Percentiles rank a stretch among this genome's conserved stretches.
Evolutionary conservation across 192 early-diverging fungal genomes (phyloP).

Genomic region (Coemansia sp.): DNA sequence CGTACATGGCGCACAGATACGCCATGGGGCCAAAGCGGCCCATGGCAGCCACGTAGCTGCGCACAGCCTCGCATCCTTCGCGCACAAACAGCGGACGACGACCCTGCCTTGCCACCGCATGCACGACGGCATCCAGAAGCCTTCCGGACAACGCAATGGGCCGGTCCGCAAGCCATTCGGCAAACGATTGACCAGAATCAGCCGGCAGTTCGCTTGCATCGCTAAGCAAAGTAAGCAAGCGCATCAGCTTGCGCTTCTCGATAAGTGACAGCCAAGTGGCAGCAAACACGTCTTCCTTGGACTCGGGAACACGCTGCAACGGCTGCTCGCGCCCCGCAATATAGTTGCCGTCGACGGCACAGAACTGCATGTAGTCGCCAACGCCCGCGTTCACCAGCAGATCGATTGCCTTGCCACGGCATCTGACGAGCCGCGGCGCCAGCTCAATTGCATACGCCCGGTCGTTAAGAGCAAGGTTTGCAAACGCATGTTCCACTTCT

Average conservation of each 20-base stretch:
- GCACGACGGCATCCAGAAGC: constrained; percentile 65
- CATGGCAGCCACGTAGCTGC: constrained; percentile 72
- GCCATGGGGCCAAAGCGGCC: constrained; percentile 85
- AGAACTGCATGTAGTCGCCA: constrained; percentile 88
- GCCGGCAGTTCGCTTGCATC: background rate
- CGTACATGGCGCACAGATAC: constrained; percentile 83
- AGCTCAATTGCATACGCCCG: constrained; percentile 43
- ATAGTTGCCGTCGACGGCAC: constrained; percentile 72
- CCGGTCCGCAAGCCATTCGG: constrained; percentile 53
- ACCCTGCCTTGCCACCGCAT: constrained; percentile 60
- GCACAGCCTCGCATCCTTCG: constrained; percentile 70
- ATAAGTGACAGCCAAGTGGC: constrained; percentile 71
- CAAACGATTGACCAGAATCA: constrained; percentile 45
- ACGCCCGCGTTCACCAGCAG: constrained; percentile 75
- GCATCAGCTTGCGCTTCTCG: constrained; percentile 93
- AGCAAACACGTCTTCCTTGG: constrained; percentile 92
- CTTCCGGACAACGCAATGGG: constrained; percentile 64
- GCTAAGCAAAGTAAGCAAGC: constrained; percentile 70
- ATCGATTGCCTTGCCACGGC: constrained; percentile 73
- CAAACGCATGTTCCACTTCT: constrained; percentile 5
- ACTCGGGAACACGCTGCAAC: constrained; percentile 72
- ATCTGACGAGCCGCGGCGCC: constrained; percentile 64
- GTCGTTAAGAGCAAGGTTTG: constrained; percentile 13
- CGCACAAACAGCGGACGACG: constrained; percentile 43
- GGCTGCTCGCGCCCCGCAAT: constrained; percentile 41